Percentiles rank a stretch among this genome's conserved stretches.
Evolutionary conservation across 495 filamentous ascomycete species (phyloP).

Genomic region (Penicillium malachiteum): DNA sequence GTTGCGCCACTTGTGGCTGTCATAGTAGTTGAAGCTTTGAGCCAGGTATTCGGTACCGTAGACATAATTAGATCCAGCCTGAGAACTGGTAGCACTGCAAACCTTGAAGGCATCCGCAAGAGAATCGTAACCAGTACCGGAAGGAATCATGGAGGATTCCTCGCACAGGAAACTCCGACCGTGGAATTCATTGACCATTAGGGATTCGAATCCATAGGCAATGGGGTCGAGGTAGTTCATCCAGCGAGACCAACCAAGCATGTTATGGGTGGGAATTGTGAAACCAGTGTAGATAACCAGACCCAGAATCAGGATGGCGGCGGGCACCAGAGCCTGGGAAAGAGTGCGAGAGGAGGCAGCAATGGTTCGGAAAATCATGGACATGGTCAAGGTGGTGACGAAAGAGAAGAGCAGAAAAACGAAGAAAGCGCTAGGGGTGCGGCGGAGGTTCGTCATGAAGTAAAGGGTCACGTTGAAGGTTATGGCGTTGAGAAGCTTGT

Average conservation of each 20-base stretch:
- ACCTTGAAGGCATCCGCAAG: slow-evolving; percentile 28
- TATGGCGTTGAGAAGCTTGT: slow-evolving; percentile 50
- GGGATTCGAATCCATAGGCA: slow-evolving; percentile 49
- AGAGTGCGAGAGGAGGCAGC: slow-evolving; percentile 51
- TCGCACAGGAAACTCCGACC: slow-evolving; percentile 51
- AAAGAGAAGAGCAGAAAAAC: slow-evolving; percentile 58
- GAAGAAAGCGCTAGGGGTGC: slow-evolving; percentile 55
- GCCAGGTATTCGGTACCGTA: slow-evolving; percentile 52
- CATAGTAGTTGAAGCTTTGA: slow-evolving; percentile 55
- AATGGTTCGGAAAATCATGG: slow-evolving; percentile 54
- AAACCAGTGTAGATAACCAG: slow-evolving; percentile 55
- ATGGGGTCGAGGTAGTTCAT: slow-evolving; percentile 54
- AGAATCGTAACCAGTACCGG: neutral
- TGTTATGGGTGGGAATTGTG: slow-evolving; percentile 48
- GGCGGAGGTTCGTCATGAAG: slow-evolving; percentile 58
- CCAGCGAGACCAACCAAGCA: slow-evolving; percentile 56
- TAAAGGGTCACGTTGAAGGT: slow-evolving; percentile 62
- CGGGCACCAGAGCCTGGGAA: slow-evolving; percentile 52
- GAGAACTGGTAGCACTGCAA: slow-evolving; percentile 56
- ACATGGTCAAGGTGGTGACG: slow-evolving; percentile 60
- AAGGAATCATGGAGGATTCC: neutral
- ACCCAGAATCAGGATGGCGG: slow-evolving; percentile 52
- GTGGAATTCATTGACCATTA: slow-evolving; percentile 63
- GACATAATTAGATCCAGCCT: slow-evolving; percentile 45
- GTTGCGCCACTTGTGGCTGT: slow-evolving; percentile 67